Percentiles rank a stretch among this genome's conserved stretches.
Conservation (phyloP, 2,329 filamentous ascomycete genomes). For the Calonectria pseudoreteaudii region DNA sequence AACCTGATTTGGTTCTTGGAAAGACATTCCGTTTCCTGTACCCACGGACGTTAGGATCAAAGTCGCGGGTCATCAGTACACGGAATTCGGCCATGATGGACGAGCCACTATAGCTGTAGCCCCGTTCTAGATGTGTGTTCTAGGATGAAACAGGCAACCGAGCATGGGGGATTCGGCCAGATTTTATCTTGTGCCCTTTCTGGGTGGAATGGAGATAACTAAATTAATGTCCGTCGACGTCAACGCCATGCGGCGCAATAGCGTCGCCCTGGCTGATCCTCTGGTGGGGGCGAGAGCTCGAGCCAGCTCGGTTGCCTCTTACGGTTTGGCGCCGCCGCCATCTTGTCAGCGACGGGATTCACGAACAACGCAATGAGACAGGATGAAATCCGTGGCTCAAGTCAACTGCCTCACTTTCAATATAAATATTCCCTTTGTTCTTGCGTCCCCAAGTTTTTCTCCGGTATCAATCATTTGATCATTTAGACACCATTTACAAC, state of each 20-base stretch:
- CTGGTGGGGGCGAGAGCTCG: not conserved
- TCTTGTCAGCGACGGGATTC: not conserved
- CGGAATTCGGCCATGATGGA: not conserved
- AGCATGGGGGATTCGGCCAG: not conserved
- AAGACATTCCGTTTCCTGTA: not conserved
- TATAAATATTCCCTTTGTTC: not conserved
- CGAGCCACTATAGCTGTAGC: not conserved
- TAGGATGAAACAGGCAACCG: constrained; percentile 5
- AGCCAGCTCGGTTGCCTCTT: constrained; percentile 11
- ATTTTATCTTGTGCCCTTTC: not conserved
- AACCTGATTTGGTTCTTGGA: not conserved
- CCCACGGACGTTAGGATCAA: not conserved
- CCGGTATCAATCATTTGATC: not conserved
- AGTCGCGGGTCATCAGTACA: not conserved
- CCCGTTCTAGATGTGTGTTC: not conserved
- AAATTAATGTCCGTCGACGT: constrained; percentile 2
- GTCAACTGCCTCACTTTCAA: not conserved
- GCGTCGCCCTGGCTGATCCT: not conserved
- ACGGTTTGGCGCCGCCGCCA: constrained; percentile 4
- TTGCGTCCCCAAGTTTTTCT: not conserved
- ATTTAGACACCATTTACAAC: not conserved
- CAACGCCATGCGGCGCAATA: not conserved
- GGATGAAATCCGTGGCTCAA: not conserved
- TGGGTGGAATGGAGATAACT: not conserved
- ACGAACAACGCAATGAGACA: not conserved